A percentile compares a stretch with the other conserved stretches of the same genome.
phyloP scores from a whole-genome alignment of 208 protist species.

The Wallacemonas sp. region DNA sequence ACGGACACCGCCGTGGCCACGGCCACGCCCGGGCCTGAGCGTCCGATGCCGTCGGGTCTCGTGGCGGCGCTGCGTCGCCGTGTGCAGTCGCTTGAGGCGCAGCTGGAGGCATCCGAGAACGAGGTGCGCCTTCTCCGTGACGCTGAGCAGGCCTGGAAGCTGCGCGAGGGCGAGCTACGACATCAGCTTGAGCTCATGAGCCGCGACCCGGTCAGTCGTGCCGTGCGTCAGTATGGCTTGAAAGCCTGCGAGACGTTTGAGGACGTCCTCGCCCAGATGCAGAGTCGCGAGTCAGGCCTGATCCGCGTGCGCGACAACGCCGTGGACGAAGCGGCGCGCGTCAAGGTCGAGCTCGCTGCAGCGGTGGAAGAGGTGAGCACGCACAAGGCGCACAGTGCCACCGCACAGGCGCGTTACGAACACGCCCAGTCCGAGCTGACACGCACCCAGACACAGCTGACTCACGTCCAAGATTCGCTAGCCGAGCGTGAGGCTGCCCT shows the following conservation, averaged over 20 bases:
- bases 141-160: constrained; percentile 47
- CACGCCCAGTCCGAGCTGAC: constrained; percentile 5
- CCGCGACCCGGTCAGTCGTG: constrained; percentile 66
- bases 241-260: constrained; percentile 51
- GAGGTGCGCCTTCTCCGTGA: constrained; percentile 44
- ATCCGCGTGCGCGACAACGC: constrained; percentile 13
- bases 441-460: constrained; percentile 22
- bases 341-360: constrained; percentile 15
- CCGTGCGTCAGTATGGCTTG: constrained; percentile 74
- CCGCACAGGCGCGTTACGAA: background rate
- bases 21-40: too few species aligned
- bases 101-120: constrained; percentile 35
- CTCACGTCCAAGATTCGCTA: constrained; percentile 21
- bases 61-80: constrained; percentile 21
- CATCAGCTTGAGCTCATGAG: constrained; percentile 59
- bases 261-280: constrained; percentile 33
- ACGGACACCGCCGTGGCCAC: too few species aligned
- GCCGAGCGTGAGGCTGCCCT: constrained; percentile 19
- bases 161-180: constrained; percentile 59
- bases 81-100: constrained; percentile 29
- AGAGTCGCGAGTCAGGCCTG: constrained; percentile 27
- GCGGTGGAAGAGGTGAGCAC: background rate
- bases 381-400: background rate
- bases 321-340: background rate
- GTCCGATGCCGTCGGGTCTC: background rate